These are phyloP conservation scores for Arabidopsis hybrid DNA, from an alignment of 441 rosid species.

Conservation along the genomic window DNA sequence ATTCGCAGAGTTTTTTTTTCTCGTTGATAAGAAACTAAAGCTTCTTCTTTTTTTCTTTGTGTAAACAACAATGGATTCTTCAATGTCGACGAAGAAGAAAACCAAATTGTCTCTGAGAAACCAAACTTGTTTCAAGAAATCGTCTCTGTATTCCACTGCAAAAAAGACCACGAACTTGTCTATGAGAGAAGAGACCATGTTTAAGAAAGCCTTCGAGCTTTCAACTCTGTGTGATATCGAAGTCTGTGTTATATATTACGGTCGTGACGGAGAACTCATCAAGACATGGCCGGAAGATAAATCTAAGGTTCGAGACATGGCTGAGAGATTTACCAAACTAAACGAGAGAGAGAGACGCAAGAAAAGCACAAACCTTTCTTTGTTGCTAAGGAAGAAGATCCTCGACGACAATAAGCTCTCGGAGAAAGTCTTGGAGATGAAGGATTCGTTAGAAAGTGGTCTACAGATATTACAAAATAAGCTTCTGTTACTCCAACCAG, in stretches of 20 bases:
- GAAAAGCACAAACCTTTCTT: neutral
- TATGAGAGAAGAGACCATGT: neutral
- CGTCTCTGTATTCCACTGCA: neutral
- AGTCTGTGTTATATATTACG: neutral
- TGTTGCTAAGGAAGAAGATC: neutral
- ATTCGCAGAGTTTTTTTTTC: neutral
- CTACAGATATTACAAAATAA: neutral
- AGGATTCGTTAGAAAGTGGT: neutral
- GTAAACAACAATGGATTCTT: constrained; percentile 23
- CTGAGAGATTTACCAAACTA: neutral
- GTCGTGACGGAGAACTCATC: constrained; percentile 15
- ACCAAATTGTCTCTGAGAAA: neutral
- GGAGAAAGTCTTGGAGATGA: neutral
- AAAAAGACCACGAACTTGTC: neutral
- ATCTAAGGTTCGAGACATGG: neutral
- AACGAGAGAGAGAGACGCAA: neutral
- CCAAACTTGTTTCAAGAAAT: constrained; percentile 13
- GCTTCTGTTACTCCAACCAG: neutral
- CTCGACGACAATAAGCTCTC: neutral
- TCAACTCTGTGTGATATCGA: neutral
- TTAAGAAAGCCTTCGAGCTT: neutral
- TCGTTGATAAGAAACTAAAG: neutral
- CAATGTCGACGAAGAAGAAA: neutral
- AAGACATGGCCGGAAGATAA: neutral
- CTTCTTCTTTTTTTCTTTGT: neutral